Conservation (phyloP, 1,284 basidiomycete species). For the Ganoderma sp. region DNA sequence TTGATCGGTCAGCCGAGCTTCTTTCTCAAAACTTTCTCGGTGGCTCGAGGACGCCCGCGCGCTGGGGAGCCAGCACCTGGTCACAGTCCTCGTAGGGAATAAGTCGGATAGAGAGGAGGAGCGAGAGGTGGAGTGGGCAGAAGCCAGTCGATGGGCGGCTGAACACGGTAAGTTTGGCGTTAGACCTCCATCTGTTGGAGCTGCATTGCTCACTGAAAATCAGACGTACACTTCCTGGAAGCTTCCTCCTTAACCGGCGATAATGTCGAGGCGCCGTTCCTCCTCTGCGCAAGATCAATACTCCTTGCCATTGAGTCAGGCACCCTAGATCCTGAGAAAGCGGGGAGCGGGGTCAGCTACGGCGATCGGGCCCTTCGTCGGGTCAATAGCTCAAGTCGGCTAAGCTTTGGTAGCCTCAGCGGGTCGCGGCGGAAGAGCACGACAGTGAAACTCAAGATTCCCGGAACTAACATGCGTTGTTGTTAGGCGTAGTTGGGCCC, state of each 20-base stretch:
- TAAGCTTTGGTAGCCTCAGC: slow-evolving; percentile 81
- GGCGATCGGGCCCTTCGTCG: slow-evolving; percentile 90
- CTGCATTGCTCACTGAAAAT: slow-evolving; percentile 15
- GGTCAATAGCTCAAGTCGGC: slow-evolving; percentile 82
- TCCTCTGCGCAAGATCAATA: slow-evolving; percentile 89
- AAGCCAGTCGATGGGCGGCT: slow-evolving; percentile 93
- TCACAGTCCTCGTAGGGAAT: slow-evolving; percentile 93
- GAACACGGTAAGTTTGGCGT: slow-evolving; percentile 76
- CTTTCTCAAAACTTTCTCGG: slow-evolving; percentile 80
- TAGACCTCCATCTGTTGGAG: slow-evolving; percentile 6
- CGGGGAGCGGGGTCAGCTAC: slow-evolving; percentile 94
- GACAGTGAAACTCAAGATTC: slow-evolving; percentile 58
- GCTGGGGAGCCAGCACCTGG: slow-evolving; percentile 86
- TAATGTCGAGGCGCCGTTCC: slow-evolving; percentile 93
- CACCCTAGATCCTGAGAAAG: slow-evolving; percentile 88
- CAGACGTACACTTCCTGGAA: slow-evolving; percentile 92
- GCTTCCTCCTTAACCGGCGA: slow-evolving; percentile 92
- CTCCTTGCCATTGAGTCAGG: slow-evolving; percentile 94
- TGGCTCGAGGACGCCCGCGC: slow-evolving; percentile 95
- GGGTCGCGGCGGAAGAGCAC: slow-evolving; percentile 61
- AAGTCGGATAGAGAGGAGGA: slow-evolving; percentile 95
- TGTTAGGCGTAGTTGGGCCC: slow-evolving; percentile 34
- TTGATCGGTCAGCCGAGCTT: slow-evolving; percentile 62
- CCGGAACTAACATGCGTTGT: slow-evolving; percentile 55
- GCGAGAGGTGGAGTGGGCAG: slow-evolving; percentile 91